These are phyloP conservation scores for Typha latifolia DNA, from an alignment of 176 grass and related monocot genomes.

Conservation along the genomic window DNA sequence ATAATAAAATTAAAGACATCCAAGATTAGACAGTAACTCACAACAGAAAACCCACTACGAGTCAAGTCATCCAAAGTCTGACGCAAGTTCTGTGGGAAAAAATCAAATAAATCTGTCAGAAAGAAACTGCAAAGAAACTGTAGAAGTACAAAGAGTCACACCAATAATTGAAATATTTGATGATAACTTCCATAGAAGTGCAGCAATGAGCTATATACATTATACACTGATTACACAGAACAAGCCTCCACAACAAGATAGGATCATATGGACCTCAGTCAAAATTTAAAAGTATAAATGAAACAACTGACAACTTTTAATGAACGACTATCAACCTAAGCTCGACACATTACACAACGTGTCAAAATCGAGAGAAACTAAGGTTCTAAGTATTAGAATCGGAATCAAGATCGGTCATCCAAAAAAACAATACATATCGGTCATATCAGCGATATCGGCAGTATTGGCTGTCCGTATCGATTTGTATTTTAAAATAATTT, in stretches of 20 bases:
- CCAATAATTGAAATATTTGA: background rate
- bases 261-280: background rate
- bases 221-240: background rate
- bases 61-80: constrained; percentile 99
- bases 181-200: background rate
- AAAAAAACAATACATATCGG: too few relatives aligned
- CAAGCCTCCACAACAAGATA: background rate
- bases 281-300: background rate
- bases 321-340: background rate
- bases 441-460: too few relatives aligned
- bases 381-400: too few relatives aligned
- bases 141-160: background rate
- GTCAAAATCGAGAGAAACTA: too few relatives aligned
- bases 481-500: too few relatives aligned
- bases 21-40: constrained; percentile 18
- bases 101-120: constrained; percentile 15
- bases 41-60: constrained; percentile 85
- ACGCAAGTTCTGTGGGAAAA: constrained; percentile 64
- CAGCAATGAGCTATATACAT: background rate
- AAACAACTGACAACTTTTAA: background rate
- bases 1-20: background rate
- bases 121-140: constrained; percentile 10
- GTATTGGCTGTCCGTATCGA: too few relatives aligned
- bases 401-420: too few relatives aligned
- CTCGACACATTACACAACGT: background rate